Conservation (phyloP, 768 basidiomycete genomes). For the Lentinus brumalis region DNA sequence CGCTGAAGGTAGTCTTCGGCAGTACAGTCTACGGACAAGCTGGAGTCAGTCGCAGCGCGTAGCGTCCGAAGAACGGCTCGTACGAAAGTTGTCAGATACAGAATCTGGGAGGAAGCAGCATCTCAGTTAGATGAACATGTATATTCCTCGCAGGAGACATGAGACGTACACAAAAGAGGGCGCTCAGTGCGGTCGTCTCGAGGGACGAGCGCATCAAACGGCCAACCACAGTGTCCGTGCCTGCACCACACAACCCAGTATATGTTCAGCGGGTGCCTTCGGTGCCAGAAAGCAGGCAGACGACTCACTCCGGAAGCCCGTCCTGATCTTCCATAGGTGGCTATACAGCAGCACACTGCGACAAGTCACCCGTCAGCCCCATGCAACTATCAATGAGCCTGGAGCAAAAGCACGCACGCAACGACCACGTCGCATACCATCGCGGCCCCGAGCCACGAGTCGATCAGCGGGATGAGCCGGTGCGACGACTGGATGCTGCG, state of each 20-base stretch:
- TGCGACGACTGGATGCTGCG: background rate
- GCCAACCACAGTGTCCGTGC: slow-evolving; percentile 4
- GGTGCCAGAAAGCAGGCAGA: background rate
- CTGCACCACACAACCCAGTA: background rate
- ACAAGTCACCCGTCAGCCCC: background rate
- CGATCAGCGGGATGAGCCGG: background rate
- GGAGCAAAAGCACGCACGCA: background rate
- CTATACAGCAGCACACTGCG: slow-evolving; percentile 1
- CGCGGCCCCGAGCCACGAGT: background rate
- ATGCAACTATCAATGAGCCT: too few species aligned
- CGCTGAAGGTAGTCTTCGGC: background rate
- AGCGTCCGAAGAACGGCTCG: background rate
- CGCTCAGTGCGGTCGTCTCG: slow-evolving; percentile 1
- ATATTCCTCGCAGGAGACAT: background rate
- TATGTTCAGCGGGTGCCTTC: background rate
- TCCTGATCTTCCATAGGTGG: slow-evolving; percentile 1
- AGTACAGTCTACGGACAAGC: background rate
- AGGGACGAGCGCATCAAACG: slow-evolving; percentile 9
- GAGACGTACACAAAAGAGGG: background rate
- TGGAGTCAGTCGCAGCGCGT: background rate
- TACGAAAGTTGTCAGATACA: background rate
- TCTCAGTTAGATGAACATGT: background rate
- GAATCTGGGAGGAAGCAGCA: background rate
- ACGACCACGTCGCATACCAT: background rate
- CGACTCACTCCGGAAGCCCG: slow-evolving; percentile 1